Percentiles rank a stretch among this genome's conserved stretches.
These are phyloP conservation scores for Beauveria bassiana DNA, from an alignment of 2,329 filamentous ascomycete genomes.

Conservation along the genomic window DNA sequence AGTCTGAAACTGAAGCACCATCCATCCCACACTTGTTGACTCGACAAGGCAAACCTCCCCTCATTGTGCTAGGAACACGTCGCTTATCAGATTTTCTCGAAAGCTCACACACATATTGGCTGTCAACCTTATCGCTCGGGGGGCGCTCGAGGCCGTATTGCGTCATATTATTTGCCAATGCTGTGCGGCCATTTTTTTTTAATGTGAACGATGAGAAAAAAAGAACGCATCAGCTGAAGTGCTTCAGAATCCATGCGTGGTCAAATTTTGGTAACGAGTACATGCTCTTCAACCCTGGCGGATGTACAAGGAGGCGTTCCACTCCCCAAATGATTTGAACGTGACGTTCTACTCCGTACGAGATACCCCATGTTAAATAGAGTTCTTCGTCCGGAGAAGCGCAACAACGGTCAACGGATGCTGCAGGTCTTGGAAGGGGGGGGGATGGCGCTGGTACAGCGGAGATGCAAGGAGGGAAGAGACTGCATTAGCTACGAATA, in stretches of 20 bases:
- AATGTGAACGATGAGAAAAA: neutral
- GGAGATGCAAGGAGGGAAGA: conserved; percentile 2
- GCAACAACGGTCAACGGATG: neutral
- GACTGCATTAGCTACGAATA: neutral
- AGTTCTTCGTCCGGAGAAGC: neutral
- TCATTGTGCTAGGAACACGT: neutral
- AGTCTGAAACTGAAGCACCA: too few relatives aligned
- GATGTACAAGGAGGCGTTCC: neutral
- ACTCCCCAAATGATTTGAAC: neutral
- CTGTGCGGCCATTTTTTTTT: neutral
- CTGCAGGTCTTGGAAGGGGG: neutral
- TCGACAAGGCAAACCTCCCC: neutral
- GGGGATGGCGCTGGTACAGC: neutral
- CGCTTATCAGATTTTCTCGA: neutral
- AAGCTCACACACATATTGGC: neutral
- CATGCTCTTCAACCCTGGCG: neutral
- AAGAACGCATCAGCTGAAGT: neutral
- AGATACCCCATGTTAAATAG: neutral
- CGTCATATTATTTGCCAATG: neutral
- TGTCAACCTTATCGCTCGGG: neutral
- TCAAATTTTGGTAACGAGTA: neutral
- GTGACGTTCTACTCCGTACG: neutral
- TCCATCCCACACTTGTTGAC: too few relatives aligned
- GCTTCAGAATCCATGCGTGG: neutral
- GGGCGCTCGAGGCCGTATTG: neutral